Evolutionary conservation across 495 filamentous ascomycete genomes (phyloP).

Genomic region (Acidiella bohemica): DNA sequence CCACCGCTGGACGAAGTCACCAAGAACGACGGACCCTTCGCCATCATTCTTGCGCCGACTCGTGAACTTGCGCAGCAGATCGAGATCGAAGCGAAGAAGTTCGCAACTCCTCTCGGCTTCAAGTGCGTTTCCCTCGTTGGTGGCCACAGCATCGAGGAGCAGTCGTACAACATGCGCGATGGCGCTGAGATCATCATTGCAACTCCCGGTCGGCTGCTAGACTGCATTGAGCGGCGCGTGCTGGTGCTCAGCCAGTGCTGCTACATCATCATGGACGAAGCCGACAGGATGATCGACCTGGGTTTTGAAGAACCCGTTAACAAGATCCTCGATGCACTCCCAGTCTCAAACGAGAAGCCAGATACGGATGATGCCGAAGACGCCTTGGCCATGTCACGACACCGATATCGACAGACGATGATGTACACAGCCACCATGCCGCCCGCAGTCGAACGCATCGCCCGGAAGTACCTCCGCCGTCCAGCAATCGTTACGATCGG

Average conservation of each 20-base stretch:
- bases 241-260: slow-evolving; percentile 90
- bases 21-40: slow-evolving; percentile 93
- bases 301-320: slow-evolving; percentile 97
- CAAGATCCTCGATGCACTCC: slow-evolving; percentile 95
- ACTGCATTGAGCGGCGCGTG: slow-evolving; percentile 88
- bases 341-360: slow-evolving; percentile 88
- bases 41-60: slow-evolving; percentile 92
- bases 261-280: slow-evolving; percentile 98
- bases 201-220: slow-evolving; percentile 90
- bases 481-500: slow-evolving; percentile 94
- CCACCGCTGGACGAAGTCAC: slow-evolving; percentile 73
- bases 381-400: slow-evolving; percentile 71
- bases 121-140: slow-evolving; percentile 95
- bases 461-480: slow-evolving; percentile 84
- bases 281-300: slow-evolving; percentile 97
- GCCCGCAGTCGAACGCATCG: slow-evolving; percentile 81
- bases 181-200: slow-evolving; percentile 98
- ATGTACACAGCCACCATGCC: slow-evolving; percentile 99
- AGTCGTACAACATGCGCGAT: slow-evolving; percentile 82
- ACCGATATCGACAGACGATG: slow-evolving; percentile 95
- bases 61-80: slow-evolving; percentile 98
- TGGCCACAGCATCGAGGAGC: slow-evolving; percentile 90
- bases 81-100: slow-evolving; percentile 86
- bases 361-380: slow-evolving; percentile 92
- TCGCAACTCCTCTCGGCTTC: slow-evolving; percentile 81